A percentile compares a stretch with the other conserved stretches of the same genome.
Evolutionary conservation across 2,329 filamentous ascomycete species (phyloP).

Genomic region (Hyphodiscus sp.): DNA sequence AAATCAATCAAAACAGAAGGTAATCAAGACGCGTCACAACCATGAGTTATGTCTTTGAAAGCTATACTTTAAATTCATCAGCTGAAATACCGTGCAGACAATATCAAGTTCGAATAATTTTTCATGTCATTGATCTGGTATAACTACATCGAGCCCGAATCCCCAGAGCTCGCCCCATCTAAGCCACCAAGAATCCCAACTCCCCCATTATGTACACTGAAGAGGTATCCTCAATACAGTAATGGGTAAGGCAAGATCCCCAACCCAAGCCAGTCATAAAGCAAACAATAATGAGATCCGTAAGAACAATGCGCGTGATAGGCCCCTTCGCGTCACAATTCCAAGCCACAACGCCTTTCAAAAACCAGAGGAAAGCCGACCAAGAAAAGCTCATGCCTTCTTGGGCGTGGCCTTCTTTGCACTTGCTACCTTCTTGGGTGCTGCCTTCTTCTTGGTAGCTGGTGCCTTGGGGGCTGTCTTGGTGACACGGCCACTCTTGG

Average conservation of each 20-base stretch:
- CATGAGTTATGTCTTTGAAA: background rate
- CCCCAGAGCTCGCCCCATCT: slow-evolving; percentile 1
- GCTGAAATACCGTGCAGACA: background rate
- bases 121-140: slow-evolving; percentile 17
- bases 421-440: slow-evolving; percentile 23
- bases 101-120: background rate
- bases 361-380: slow-evolving; percentile 14
- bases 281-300: slow-evolving; percentile 2
- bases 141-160: slow-evolving; percentile 14
- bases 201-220: slow-evolving; percentile 5
- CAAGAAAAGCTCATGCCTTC: slow-evolving; percentile 18
- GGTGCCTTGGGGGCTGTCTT: slow-evolving; percentile 54
- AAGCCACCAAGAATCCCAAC: slow-evolving; percentile 6
- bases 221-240: slow-evolving; percentile 1
- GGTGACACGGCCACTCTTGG: slow-evolving; percentile 66
- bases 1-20: background rate
- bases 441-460: slow-evolving; percentile 39
- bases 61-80: background rate
- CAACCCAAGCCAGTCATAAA: slow-evolving; percentile 5
- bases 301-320: slow-evolving; percentile 6
- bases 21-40: background rate
- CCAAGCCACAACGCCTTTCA: slow-evolving; percentile 19
- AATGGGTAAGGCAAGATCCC: slow-evolving; percentile 1
- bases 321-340: slow-evolving; percentile 5
- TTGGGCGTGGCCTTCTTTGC: slow-evolving; percentile 22